These are phyloP conservation scores for Pleurostoma richardsiae DNA, from an alignment of 2,329 filamentous ascomycete genomes.

Conservation along the genomic window DNA sequence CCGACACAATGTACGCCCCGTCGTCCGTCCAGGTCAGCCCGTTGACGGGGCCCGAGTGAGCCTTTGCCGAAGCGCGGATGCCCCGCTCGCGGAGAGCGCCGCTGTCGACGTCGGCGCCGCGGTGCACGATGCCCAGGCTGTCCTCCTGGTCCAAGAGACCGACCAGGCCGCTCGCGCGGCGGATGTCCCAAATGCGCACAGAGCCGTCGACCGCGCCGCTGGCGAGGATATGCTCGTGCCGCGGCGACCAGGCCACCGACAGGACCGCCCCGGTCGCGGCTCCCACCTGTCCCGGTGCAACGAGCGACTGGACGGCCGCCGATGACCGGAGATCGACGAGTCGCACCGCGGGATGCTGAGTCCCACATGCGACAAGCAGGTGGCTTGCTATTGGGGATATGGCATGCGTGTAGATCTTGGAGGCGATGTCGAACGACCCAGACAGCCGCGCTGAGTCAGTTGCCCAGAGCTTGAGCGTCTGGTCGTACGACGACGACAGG, in stretches of 20 bases:
- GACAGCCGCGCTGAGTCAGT: conserved; percentile 57
- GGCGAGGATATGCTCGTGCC: conserved; percentile 71
- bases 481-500: conserved; percentile 72
- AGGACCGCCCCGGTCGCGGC: conserved; percentile 54
- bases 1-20: conserved; percentile 69
- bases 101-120: conserved; percentile 23
- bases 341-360: conserved; percentile 77
- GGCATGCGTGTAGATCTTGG: conserved; percentile 71
- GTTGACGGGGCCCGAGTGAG: conserved; percentile 80
- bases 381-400: conserved; percentile 68
- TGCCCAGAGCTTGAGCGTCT: conserved; percentile 70
- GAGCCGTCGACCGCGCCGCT: conserved; percentile 83
- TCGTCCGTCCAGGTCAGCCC: conserved; percentile 80
- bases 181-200: conserved; percentile 81
- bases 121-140: conserved; percentile 58
- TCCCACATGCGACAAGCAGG: conserved; percentile 81
- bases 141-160: conserved; percentile 82
- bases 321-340: conserved; percentile 84
- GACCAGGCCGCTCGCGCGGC: conserved; percentile 70
- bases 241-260: conserved; percentile 75
- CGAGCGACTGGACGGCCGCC: conserved; percentile 65
- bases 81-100: conserved; percentile 23
- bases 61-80: conserved; percentile 49
- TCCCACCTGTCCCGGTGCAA: conserved; percentile 48
- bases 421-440: conserved; percentile 63